Evolutionary conservation across 2,329 filamentous ascomycete species (phyloP), one percentile per base, ranked within the genome.

Genomic region (Neofusicoccum parvum): DNA sequence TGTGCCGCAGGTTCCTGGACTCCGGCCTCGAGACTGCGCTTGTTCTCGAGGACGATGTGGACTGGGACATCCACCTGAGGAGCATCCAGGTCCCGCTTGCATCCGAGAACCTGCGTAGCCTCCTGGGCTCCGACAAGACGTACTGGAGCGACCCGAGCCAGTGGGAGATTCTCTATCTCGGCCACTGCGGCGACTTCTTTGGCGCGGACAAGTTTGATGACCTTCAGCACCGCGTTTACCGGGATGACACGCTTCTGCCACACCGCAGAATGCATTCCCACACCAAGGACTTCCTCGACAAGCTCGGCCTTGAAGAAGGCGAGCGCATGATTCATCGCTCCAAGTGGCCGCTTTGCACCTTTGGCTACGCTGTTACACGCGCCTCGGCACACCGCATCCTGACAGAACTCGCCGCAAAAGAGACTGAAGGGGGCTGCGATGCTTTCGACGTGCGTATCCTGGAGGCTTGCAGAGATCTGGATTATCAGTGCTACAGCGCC

Each of bases 101-200:
- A 0, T 74, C 76, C 6, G 67, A 70, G 20, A 72, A 73, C 5
- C 66, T 76, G 32, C 72, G 73, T 32, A 66, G 68, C 3, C 69
- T 78, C n/a, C 46, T 75, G 53, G 59, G 37, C 46, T 62, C 59
- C 39, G 70, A 68, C 64, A 65, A 68, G 68, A 73, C 71, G 68
- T 79, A 76, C 70, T 80, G 75, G 74, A 70, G 72, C 37, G 67
- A 69, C 37, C 58, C 70, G 4, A 49, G 63, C 23, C 48, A 67
- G 34, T 80, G 78, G 77, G 76, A 79, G 36, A 65, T 79, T 34
- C 73, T 80, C 60, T 78, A 78, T 67, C 74, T 79, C 15, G 77
- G 78, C 66, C 78, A 80, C 71, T 80, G 78, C 72, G 75, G 75
- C 66, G 77, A 79, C 69, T 67, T 73, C 41, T 69, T 76, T 27